These are phyloP conservation scores for Cystobasidium pallidum DNA, from an alignment of 1,284 basidiomycete species.

Conservation along the genomic window DNA sequence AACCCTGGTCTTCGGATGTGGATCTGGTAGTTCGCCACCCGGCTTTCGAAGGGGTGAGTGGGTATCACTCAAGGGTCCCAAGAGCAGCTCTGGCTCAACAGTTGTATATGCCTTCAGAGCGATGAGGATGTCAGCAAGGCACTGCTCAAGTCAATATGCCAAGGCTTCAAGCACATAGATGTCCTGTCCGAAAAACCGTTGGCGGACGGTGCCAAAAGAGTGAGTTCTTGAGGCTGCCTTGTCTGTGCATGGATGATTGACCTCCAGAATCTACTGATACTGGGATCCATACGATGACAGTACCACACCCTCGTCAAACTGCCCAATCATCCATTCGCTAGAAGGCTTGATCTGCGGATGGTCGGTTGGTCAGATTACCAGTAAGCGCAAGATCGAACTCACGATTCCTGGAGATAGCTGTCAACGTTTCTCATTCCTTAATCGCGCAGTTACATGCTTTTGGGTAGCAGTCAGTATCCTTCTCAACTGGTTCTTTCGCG, in stretches of 20 bases:
- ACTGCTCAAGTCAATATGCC: conserved; percentile 42
- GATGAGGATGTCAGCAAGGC: conserved; percentile 41
- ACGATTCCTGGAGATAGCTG: no score
- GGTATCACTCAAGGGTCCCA: no score
- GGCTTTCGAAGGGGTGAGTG: conserved; percentile 41
- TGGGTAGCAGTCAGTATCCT: conserved; percentile 22
- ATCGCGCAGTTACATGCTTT: conserved; percentile 23
- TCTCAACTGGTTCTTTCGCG: not conserved
- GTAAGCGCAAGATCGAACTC: not conserved
- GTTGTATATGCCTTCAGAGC: conserved; percentile 8
- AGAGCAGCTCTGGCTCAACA: not conserved
- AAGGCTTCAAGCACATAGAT: conserved; percentile 32
- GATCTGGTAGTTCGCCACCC: conserved; percentile 47
- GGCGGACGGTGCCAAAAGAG: conserved; percentile 45
- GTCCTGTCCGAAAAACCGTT: conserved; percentile 45
- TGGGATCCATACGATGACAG: not conserved
- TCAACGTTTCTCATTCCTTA: not conserved
- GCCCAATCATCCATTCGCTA: conserved; percentile 29
- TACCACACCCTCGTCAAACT: conserved; percentile 47
- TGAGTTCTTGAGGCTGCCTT: conserved; percentile 28
- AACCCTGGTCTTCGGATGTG: conserved; percentile 33
- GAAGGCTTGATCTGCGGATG: conserved; percentile 49
- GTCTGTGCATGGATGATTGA: no score
- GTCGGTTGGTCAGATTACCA: conserved; percentile 11
- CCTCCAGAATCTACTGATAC: not conserved